Evolutionary conservation across 768 basidiomycete species (phyloP), one percentile per base, ranked within the genome.

Genomic region (Lepiota subincarnata): DNA sequence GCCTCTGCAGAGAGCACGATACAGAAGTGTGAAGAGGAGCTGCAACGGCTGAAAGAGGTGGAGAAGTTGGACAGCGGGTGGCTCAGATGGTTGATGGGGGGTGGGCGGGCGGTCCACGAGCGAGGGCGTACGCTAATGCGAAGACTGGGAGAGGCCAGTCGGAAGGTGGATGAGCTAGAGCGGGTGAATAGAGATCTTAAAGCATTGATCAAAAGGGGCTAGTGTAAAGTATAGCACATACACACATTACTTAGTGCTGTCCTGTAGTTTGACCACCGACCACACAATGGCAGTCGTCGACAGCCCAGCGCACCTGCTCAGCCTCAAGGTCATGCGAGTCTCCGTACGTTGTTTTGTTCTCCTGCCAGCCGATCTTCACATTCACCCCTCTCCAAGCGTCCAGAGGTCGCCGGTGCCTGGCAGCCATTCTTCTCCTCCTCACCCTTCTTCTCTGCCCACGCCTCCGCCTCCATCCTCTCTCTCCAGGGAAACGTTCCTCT

Each of bases 251-350:
- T n/a, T n/a, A n/a, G n/a, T n/a, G n/a, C n/a, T n/a, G n/a, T n/a
- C n/a, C n/a, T 28, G 19, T 34, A 18, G 50, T 14, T 51, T 50
- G 31, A 42, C 11, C 41, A 31, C 50, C 40, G 18, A 57, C 56
- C 53, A 59, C 55, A 26, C 24, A 24, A 71, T 71, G 70, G 58
- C 68, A 35, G 47, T 62, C 34, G 58, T 55, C 57, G 87, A 89
- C 57, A 78, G 77, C 36, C 77, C 81, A 51, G 73, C 76, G 1
- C 88, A 91, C 66, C 71, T 85, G 35, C 65, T 92, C 38, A 86
- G 90, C 3, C 73, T 92, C 60, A 92, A 92, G 68, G 90, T 92
- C 53, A 92, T 92, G 87, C 81, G 90, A 50, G 80, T 90, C 55
- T 92, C 89, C 66, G 90, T 92, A 71, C 51, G 43, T 51, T 59